phyloP scores from a whole-genome alignment of 192 early-diverging fungal genomes.

The Pilaira anomala region DNA sequence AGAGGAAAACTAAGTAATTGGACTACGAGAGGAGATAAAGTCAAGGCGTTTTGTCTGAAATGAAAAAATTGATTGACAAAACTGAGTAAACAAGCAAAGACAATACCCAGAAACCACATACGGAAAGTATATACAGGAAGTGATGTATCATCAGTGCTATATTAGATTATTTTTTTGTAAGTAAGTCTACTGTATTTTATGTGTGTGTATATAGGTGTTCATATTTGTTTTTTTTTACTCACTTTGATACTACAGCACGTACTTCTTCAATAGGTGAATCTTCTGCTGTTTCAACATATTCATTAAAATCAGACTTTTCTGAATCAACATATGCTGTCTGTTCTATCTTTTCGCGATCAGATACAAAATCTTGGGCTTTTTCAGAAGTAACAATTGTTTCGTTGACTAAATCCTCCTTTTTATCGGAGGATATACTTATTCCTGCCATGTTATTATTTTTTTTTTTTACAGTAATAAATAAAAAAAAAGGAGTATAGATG shows the following conservation, averaged over 20 bases:
- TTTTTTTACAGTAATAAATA: not conserved
- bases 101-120: constrained; percentile 42
- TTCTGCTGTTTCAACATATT: constrained; percentile 15
- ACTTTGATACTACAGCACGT: constrained; percentile 43
- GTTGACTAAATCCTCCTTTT: constrained; percentile 3
- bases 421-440: not conserved
- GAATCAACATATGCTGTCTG: not conserved
- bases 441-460: not conserved
- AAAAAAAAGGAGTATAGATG: constrained; percentile 6
- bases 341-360: not conserved
- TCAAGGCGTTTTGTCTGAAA: constrained; percentile 45
- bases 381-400: constrained; percentile 10
- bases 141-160: constrained; percentile 48
- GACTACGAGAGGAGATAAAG: constrained; percentile 41
- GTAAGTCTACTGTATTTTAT: not conserved
- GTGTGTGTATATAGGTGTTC: too few species aligned
- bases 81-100: constrained; percentile 40
- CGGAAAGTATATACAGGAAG: constrained; percentile 52
- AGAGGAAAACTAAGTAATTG: constrained; percentile 53
- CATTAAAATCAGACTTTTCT: constrained; percentile 1
- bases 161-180: not conserved
- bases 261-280: constrained; percentile 52
- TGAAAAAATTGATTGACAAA: constrained; percentile 48
- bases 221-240: not conserved
- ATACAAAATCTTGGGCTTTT: constrained; percentile 2